Base-by-base conservation (phyloP, 2,329 filamentous ascomycete species). In the Neoarthrinium moseri region DNA sequence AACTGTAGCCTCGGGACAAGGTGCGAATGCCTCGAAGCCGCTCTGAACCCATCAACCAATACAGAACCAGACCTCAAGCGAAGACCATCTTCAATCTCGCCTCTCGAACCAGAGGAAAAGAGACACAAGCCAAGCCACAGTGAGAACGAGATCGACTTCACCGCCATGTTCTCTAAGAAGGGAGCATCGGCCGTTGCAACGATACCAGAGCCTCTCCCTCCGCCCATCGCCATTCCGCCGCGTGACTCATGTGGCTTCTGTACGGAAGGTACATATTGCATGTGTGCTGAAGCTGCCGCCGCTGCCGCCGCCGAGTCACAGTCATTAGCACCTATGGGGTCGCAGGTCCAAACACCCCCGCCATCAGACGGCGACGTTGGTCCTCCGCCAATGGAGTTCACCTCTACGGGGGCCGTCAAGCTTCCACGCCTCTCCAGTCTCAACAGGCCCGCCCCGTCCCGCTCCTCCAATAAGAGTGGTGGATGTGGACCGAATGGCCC, bases 231-330 rank as follows among this genome's bases (percentile, higher is more conserved):
- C 12, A 65, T 77, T 33, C 68, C 72, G 10, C 72, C 78, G 5
- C 77, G 81, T 51, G 88, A 92, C 56, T 78, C 81, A 17, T 94
- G 89, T 62, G 89, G 89, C 6, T 94, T 94, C 68, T 94, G 89
- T 66, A 81, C 85, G 51, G 87, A 91, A 49, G 87, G 87, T 4
- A 91, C 86, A 1, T 89, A 89, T 56, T 94, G 89, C 60, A 83
- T 91, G 53, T 94, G 89, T 64, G 88, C 87, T 20, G 88, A 91
- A 53, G 54, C 62, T 24, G 59, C 63, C 26, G 57, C 60, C 10
- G 44, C 51, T 6, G 50, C 51, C 1, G 65, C 67, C 41, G 67
- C 70, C 55, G 65, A 69, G 11, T 63, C 64, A 32, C 63, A 67
- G 1, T n/a, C n/a, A n/a, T 64, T 71, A 6, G 66, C 70, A 6